Conservation (phyloP, 345 rosid species). For the Mercurialis annua region DNA sequence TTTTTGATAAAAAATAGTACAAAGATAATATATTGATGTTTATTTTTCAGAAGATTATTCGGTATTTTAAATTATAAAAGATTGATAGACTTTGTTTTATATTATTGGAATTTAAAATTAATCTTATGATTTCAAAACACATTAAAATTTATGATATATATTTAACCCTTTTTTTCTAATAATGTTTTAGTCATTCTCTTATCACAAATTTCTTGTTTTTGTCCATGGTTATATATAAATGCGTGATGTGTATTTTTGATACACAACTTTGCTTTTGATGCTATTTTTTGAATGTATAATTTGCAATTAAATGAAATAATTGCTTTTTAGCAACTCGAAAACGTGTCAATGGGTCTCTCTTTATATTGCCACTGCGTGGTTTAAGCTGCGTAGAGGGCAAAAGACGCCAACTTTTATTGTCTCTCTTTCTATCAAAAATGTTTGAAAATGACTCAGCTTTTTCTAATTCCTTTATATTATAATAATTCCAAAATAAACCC, state of each 20-base stretch:
- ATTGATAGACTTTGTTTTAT: no score
- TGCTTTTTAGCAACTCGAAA: slow-evolving; percentile 21
- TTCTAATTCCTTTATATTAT: slow-evolving; percentile 17
- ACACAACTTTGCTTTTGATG: slow-evolving; percentile 11
- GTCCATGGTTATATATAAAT: not conserved
- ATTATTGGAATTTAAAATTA: no score
- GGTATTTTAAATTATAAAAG: no score
- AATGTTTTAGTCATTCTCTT: not conserved
- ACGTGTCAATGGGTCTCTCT: slow-evolving; percentile 40
- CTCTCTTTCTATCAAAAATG: slow-evolving; percentile 21
- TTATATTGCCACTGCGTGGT: slow-evolving; percentile 43
- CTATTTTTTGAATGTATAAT: slow-evolving; percentile 15
- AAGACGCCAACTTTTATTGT: slow-evolving; percentile 49
- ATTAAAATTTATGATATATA: slow-evolving; percentile 26
- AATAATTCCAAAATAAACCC: slow-evolving; percentile 27
- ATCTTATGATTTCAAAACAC: no score
- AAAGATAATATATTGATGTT: no score
- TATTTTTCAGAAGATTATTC: no score
- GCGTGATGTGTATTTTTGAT: not conserved
- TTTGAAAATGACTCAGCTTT: slow-evolving; percentile 45
- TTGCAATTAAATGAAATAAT: not conserved
- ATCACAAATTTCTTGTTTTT: not conserved
- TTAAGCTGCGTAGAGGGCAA: slow-evolving; percentile 58
- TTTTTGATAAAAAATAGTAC: no score
- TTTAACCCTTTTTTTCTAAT: not conserved